Evolutionary conservation across 2,329 filamentous ascomycete genomes (phyloP).

Genomic region (Leptographium wingfieldii): DNA sequence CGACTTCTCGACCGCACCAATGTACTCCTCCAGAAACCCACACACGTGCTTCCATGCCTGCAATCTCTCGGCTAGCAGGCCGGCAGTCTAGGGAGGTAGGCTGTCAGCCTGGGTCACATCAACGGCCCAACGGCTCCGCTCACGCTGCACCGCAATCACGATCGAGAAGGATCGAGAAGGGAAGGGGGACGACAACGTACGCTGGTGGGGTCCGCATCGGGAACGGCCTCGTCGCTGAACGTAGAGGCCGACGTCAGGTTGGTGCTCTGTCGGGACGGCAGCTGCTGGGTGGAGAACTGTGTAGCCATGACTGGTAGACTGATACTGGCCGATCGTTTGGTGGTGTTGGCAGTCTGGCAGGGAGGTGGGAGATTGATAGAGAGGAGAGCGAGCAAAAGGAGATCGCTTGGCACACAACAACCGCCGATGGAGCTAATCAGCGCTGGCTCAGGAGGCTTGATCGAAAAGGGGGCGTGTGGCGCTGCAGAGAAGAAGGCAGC

Average conservation of each 20-base stretch:
- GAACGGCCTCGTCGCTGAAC: conserved; percentile 44
- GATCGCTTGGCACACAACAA: background rate
- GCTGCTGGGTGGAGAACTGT: conserved; percentile 2
- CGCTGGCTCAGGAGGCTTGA: too few relatives aligned
- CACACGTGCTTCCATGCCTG: conserved; percentile 95
- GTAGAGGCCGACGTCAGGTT: conserved; percentile 17
- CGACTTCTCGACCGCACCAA: conserved; percentile 72
- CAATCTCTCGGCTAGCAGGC: conserved; percentile 72
- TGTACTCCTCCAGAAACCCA: conserved; percentile 82
- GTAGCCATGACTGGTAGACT: background rate
- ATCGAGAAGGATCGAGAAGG: too few relatives aligned
- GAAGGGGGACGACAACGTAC: conserved; percentile 24
- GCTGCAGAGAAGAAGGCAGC: background rate
- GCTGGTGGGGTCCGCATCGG: conserved; percentile 44
- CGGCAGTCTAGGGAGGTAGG: conserved; percentile 45
- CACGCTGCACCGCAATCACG: too few relatives aligned
- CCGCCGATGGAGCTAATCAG: too few relatives aligned
- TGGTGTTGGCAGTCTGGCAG: background rate
- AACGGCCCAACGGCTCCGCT: background rate
- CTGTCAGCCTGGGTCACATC: background rate
- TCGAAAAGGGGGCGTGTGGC: background rate
- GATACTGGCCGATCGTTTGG: background rate
- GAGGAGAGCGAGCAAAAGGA: background rate
- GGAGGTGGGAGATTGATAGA: background rate
- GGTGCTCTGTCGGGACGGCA: conserved; percentile 14